Evolutionary conservation across 179 eudicot genomes (phyloP), one percentile per base, ranked within the genome.

Genomic region (Patellifolia procumbens): DNA sequence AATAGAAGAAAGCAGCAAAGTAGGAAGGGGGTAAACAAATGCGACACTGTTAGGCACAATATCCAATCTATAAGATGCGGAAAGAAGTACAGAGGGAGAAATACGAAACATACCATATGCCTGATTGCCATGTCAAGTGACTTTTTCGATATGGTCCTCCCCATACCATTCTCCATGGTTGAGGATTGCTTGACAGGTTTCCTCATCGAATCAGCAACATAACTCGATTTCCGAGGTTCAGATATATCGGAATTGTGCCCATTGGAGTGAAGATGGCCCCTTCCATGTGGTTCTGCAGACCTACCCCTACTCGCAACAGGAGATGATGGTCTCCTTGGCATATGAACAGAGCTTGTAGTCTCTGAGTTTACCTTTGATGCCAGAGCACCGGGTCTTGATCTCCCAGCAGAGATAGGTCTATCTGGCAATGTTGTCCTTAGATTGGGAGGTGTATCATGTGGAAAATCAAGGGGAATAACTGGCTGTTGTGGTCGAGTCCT

Each of bases 111-210:
- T 91, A 92, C 98, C 98, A 94, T 94, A 76, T 94, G 98, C 79
- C 89, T 88, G 77, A 94, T 88, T 49, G 97, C 97, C 98, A 94
- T 91, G 78, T 94, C 97, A 79, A 94, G 78, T 28, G 98, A 94
- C 82, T 92, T 94, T 89, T 92, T 92, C 59, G 98, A 94, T 80
- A 94, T 94, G 65, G 83, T 87, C 85, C 98, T 86, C 81, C 98
- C 98, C 78, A 94, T 89, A 26, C 98, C 85, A 81, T 81, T 84
- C 66, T 92, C 98, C 13, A 87, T 42, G 74, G 87, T 55, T 73
- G 84, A 69, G 60, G 84, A 81, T 15, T 81, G 70, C 88, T 86
- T 94, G 42, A 84, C 74, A 60, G 92, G 86, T 84, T 88, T 92
- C 80, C 94, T 81, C 69, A 85, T 78, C 42, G 86, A 76, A 52